phyloP scores from a whole-genome alignment of 2,329 filamentous ascomycete genomes.

The Penicillium sp. region DNA sequence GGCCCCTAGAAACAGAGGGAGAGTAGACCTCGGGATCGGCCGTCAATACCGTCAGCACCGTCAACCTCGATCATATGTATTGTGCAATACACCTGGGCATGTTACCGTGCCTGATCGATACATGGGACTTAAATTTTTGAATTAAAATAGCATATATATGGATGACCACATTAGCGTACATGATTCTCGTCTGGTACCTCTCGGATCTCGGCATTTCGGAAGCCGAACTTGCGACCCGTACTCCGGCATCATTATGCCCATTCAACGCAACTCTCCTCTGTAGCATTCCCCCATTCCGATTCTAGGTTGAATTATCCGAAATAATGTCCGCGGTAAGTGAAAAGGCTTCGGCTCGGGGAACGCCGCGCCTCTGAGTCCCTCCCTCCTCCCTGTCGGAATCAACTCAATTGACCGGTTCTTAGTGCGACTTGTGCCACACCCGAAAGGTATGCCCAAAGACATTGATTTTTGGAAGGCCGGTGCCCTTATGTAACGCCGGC shows the following conservation, averaged over 20 bases:
- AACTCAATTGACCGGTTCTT: constrained; percentile 1
- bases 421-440: constrained; percentile 41
- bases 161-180: neutral
- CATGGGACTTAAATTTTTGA: no score
- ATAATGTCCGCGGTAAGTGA: constrained; percentile 17
- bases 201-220: constrained; percentile 20
- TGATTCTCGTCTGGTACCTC: neutral
- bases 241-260: neutral
- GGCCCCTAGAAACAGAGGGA: no score
- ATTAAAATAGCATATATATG: no score
- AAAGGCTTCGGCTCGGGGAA: neutral
- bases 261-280: neutral
- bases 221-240: constrained; percentile 2
- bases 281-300: neutral
- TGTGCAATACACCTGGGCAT: no score
- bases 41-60: no score
- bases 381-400: neutral
- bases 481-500: neutral
- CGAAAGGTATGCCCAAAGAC: constrained; percentile 27
- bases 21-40: no score
- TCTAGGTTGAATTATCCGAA: neutral
- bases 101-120: no score
- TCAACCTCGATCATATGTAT: no score
- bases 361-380: neutral
- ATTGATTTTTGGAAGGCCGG: no score